Evolutionary conservation across 805 yeast genomes (phyloP).

Genomic region (Saturnispora galanensis): DNA sequence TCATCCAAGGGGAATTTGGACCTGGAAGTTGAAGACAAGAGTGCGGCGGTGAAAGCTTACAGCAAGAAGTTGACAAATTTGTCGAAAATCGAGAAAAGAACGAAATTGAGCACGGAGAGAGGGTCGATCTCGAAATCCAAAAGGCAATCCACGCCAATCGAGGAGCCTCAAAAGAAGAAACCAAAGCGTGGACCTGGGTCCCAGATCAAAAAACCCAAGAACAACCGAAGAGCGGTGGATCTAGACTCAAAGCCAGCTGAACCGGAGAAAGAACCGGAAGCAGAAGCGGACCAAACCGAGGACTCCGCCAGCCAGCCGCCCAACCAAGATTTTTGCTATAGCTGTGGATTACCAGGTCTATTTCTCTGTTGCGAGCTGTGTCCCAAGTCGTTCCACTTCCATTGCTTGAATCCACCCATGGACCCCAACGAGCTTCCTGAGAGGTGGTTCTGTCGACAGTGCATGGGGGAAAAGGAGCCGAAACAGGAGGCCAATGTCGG

Average conservation of each 20-base stretch:
- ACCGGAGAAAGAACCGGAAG: neutral
- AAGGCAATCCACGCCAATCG: neutral
- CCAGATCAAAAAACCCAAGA: conserved; percentile 14
- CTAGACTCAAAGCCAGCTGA: neutral
- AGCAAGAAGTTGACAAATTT: conserved; percentile 15
- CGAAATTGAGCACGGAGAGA: conserved; percentile 14
- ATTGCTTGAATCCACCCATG: conserved; percentile 85
- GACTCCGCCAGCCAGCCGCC: neutral
- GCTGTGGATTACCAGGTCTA: conserved; percentile 83
- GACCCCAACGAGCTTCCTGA: conserved; percentile 71
- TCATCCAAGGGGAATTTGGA: neutral
- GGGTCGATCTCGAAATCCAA: neutral
- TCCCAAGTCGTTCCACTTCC: conserved; percentile 84
- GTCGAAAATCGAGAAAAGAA: conserved; percentile 5
- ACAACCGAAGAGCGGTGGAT: conserved; percentile 3
- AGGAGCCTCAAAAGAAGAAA: neutral
- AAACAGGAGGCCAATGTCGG: conserved; percentile 28
- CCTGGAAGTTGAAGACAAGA: conserved; percentile 10
- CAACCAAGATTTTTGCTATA: conserved; percentile 83
- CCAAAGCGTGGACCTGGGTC: neutral
- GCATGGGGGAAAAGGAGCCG: conserved; percentile 35
- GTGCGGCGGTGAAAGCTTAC: conserved; percentile 12
- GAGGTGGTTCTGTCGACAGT: conserved; percentile 81
- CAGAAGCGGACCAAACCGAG: conserved; percentile 14
- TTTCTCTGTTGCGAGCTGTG: conserved; percentile 92